These are phyloP conservation scores for Dendrocalamus sinicus DNA, from an alignment of 176 grass and related monocot species.

Conservation along the genomic window DNA sequence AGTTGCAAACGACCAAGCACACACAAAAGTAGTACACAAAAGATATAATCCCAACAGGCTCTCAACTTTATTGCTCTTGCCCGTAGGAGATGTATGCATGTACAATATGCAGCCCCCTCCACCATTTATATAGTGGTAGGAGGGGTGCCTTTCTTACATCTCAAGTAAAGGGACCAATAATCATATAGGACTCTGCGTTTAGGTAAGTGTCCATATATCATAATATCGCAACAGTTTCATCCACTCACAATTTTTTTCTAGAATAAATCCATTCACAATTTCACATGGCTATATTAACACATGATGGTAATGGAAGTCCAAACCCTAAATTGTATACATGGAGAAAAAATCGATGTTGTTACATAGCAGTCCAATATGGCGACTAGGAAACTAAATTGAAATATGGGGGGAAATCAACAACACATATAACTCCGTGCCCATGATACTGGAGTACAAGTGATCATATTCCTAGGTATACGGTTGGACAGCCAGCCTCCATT, in stretches of 20 bases:
- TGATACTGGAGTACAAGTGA: background rate
- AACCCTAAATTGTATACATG: conserved; percentile 17
- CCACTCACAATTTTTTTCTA: background rate
- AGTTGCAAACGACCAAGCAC: no score
- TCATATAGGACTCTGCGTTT: no score
- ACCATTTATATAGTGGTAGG: no score
- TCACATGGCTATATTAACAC: background rate
- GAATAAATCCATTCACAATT: background rate
- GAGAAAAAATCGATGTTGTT: background rate
- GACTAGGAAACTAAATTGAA: conserved; percentile 15
- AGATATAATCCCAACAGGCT: no score
- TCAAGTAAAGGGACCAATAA: no score
- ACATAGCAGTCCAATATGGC: background rate
- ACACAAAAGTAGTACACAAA: no score
- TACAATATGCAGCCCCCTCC: no score
- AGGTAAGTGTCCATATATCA: no score
- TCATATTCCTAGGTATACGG: conserved; percentile 1
- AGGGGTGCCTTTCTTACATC: no score
- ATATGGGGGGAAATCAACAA: background rate
- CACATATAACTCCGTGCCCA: conserved; percentile 11
- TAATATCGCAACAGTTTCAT: background rate
- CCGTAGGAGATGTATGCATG: no score
- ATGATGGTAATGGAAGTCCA: conserved; percentile 26
- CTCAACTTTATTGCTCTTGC: no score
- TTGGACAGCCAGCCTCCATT: conserved; percentile 20